These are phyloP conservation scores for Prosopis cineraria DNA, from an alignment of 306 rosid genomes.

Conservation along the genomic window DNA sequence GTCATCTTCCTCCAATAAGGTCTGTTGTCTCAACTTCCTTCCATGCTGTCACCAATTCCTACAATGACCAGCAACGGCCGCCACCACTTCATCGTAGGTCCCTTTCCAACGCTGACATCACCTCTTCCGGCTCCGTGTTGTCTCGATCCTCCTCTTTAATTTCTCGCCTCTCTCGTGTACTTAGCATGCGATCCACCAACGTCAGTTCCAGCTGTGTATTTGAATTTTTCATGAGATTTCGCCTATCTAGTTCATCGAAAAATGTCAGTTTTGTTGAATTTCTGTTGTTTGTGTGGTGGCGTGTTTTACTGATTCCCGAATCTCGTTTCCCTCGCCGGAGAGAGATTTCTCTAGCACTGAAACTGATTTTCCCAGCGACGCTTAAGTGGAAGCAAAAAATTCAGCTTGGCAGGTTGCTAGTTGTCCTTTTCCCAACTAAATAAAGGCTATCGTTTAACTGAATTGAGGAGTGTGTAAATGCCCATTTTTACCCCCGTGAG, in stretches of 20 bases:
- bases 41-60: neutral
- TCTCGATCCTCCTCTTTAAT: neutral
- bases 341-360: too few relatives aligned
- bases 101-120: neutral
- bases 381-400: neutral
- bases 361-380: neutral
- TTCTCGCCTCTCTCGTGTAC: neutral
- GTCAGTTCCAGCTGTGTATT: neutral
- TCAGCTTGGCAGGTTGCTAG: neutral
- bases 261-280: neutral
- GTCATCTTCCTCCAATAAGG: neutral
- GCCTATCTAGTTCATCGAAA: neutral
- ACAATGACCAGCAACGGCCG: too few relatives aligned
- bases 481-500: neutral
- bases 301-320: neutral
- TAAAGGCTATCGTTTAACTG: neutral
- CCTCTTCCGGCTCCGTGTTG: too few relatives aligned
- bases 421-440: neutral
- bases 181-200: conserved; percentile 6
- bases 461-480: neutral
- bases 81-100: neutral
- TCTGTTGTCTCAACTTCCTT: neutral
- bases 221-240: neutral
- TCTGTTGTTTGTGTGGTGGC: neutral
- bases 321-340: too few relatives aligned